Conservation (phyloP, 768 basidiomycete species). For the Clathrus columnatus region DNA sequence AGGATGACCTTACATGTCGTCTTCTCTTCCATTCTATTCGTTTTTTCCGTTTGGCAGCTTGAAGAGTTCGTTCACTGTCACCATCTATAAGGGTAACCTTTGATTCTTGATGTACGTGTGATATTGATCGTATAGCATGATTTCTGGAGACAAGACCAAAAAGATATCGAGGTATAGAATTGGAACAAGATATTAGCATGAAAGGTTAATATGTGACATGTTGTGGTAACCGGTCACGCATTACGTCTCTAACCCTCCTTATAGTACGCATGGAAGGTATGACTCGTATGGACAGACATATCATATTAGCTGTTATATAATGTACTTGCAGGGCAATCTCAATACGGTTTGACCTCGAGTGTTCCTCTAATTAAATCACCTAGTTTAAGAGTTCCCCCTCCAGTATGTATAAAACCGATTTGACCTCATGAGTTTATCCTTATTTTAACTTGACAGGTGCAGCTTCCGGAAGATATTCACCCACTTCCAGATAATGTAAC, state of each 20-base stretch:
- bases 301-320: not conserved
- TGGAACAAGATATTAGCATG: not conserved
- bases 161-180: not conserved
- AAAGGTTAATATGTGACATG: not conserved
- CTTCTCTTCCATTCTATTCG: conserved; percentile 20
- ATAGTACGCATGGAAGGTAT: not conserved
- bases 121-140: not conserved
- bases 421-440: too few relatives aligned
- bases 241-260: not conserved
- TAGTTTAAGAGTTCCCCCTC: conserved; percentile 75
- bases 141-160: not conserved
- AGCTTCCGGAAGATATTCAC: conserved; percentile 85
- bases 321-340: conserved; percentile 34
- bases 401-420: conserved; percentile 36
- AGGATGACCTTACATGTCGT: conserved; percentile 20
- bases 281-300: not conserved
- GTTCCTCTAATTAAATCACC: conserved; percentile 92
- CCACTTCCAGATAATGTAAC: conserved; percentile 87
- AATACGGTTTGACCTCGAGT: conserved; percentile 65
- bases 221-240: not conserved
- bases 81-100: too few relatives aligned
- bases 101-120: not conserved
- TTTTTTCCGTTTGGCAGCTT: conserved; percentile 5
- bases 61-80: not conserved
- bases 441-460: conserved; percentile 41